Percentiles rank a stretch among this genome's conserved stretches.
phyloP scores from a whole-genome alignment of 192 early-diverging fungal species.

The Entomortierella chlamydospora region DNA sequence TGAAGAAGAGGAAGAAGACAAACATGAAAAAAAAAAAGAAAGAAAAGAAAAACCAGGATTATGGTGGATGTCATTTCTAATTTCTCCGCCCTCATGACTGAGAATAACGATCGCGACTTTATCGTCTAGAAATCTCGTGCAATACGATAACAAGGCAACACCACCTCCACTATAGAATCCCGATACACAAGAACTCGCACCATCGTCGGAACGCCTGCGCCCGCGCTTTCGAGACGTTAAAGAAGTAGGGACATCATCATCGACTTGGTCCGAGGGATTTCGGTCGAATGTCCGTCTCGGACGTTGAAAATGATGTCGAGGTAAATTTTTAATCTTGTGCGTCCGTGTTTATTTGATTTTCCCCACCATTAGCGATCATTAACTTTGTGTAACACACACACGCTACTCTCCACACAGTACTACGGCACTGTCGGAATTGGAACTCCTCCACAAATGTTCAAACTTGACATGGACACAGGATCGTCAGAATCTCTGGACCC shows the following conservation, averaged over 20 bases:
- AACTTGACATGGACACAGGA: slow-evolving; percentile 79
- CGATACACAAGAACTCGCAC: slow-evolving; percentile 43
- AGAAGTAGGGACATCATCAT: slow-evolving; percentile 43
- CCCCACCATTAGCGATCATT: too few species aligned
- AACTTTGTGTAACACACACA: too few species aligned
- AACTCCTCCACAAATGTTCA: slow-evolving; percentile 74
- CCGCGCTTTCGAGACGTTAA: slow-evolving; percentile 25
- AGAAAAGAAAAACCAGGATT: too few species aligned
- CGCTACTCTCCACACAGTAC: too few species aligned
- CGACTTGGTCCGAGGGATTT: slow-evolving; percentile 32
- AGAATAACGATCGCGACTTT: too few species aligned
- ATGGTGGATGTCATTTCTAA: background rate
- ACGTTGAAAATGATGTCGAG: slow-evolving; percentile 58
- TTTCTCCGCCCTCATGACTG: background rate
- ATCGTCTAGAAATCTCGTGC: too few species aligned
- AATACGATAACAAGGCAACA: too few species aligned
- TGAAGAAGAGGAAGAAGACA: too few species aligned
- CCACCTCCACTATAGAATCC: slow-evolving; percentile 13
- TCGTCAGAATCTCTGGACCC: slow-evolving; percentile 79
- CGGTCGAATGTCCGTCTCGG: slow-evolving; percentile 45
- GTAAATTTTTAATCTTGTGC: slow-evolving; percentile 1
- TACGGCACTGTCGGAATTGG: slow-evolving; percentile 75
- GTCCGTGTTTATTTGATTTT: too few species aligned
- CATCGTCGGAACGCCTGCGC: slow-evolving; percentile 38
- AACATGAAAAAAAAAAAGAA: too few species aligned